Conservation (phyloP, 169 alveolate species). For the Miamiensis avidus region DNA sequence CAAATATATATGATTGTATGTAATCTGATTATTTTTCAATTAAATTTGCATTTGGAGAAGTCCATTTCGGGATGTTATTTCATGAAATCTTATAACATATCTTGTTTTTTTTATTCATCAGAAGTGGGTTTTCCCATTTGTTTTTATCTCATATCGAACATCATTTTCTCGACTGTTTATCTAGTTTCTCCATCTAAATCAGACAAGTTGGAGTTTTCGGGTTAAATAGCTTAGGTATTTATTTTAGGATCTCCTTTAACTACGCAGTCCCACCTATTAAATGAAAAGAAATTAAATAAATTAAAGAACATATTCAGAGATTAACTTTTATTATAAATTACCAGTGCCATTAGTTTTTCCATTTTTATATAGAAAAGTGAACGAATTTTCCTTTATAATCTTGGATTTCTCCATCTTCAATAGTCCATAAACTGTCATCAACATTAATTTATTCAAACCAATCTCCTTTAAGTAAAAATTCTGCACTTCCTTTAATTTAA, state of each 20-base stretch:
- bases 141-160: constrained; percentile 80
- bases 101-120: constrained; percentile 70
- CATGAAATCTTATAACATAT: constrained; percentile 71
- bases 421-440: constrained; percentile 68
- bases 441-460: constrained; percentile 61
- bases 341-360: constrained; percentile 43
- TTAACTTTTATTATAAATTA: not conserved
- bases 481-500: constrained; percentile 48
- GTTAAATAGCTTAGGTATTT: constrained; percentile 75
- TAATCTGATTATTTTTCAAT: constrained; percentile 21
- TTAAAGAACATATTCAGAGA: not conserved
- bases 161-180: constrained; percentile 83
- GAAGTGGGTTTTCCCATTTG: constrained; percentile 75
- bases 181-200: constrained; percentile 84
- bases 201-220: constrained; percentile 76
- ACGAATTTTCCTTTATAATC: constrained; percentile 46
- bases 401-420: constrained; percentile 64
- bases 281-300: constrained; percentile 14
- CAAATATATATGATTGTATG: not conserved
- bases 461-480: constrained; percentile 53
- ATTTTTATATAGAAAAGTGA: constrained; percentile 30
- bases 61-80: constrained; percentile 87
- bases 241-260: constrained; percentile 62
- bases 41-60: constrained; percentile 77
- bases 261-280: constrained; percentile 61